Evolutionary conservation across 805 yeast genomes (phyloP).

Genomic region (Yarrowia sp.): DNA sequence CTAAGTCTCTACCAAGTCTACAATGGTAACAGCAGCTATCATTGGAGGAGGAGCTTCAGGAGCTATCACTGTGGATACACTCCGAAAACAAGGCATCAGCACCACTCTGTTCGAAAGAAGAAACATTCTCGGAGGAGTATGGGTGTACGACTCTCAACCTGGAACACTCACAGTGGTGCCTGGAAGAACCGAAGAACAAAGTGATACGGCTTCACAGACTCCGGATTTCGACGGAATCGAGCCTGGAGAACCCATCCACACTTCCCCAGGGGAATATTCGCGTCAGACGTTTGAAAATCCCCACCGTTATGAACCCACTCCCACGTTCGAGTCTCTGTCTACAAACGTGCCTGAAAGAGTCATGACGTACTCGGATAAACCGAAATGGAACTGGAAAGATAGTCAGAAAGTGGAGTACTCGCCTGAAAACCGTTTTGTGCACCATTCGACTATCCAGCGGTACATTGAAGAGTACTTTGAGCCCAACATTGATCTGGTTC

Average conservation of each 20-base stretch:
- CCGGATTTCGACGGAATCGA: background rate
- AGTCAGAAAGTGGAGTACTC: background rate
- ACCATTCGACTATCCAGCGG: background rate
- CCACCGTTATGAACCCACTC: background rate
- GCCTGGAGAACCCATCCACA: background rate
- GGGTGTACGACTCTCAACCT: background rate
- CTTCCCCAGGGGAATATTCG: background rate
- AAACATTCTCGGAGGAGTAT: slow-evolving; percentile 4
- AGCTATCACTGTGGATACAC: background rate
- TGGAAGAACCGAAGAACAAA: background rate
- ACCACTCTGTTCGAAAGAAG: background rate
- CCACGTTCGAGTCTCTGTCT: background rate
- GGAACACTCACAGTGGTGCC: background rate
- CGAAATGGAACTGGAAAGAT: background rate
- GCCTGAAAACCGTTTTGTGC: background rate
- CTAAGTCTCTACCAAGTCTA: too few species aligned
- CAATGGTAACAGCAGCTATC: background rate
- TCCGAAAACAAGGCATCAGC: background rate
- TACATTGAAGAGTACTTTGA: slow-evolving; percentile 5
- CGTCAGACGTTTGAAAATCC: slow-evolving; percentile 10
- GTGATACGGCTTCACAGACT: background rate
- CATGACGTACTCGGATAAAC: slow-evolving; percentile 14
- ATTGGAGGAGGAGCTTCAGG: slow-evolving; percentile 13
- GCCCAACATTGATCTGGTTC: background rate
- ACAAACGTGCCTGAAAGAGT: slow-evolving; percentile 10